Evolutionary conservation across 768 basidiomycete species (phyloP), one percentile per base, ranked within the genome.

Genomic region (Pisolithus microcarpus): DNA sequence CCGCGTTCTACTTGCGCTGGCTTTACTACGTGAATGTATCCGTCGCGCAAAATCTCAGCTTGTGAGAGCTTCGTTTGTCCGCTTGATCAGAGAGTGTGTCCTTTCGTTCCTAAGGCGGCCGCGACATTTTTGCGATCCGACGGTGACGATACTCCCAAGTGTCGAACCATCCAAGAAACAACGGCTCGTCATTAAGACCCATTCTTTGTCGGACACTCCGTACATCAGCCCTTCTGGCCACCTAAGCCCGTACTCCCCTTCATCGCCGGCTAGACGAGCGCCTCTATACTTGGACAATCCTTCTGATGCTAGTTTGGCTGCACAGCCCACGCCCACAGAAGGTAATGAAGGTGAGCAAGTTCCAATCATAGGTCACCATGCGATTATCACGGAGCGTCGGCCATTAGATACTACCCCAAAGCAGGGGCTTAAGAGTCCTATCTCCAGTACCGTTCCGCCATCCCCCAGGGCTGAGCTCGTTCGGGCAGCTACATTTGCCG

Each of bases 401-500:
- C 30, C 30, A 28, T 46, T 37, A 51, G 50, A 51, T 16, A 46
- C 28, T n/a, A 34, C 38, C 11, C 50, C 44, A 51, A 51, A 44
- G 19, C 48, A 50, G 34, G 37, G 26, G 10, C 48, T 38, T 15
- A 48, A 49, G 36, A 51, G 52, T 21, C 51, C 53, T 36, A 30
- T 50, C 4, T 48, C 46, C n/a, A 23, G 45, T 31, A 23, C 31
- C 11, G 6, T 40, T 15, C 52, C 49, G 1, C 50, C 24, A 4
- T 18, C 34, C 16, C 43, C n/a, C 34, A 42, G 48, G 30, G 43
- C 43, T 18, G 47, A 24, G 28, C 52, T 51, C 19, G 31, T 37
- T 26, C 53, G 52, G 19, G 55, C 49, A 40, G 49, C 49, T 21
- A 54, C 52, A 19, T 56, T 54, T n/a, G 53, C 42, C 21, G 52